These are phyloP conservation scores for apple (Malus domestica) DNA, from an alignment of 306 rosid genomes.

Conservation along the genomic window DNA sequence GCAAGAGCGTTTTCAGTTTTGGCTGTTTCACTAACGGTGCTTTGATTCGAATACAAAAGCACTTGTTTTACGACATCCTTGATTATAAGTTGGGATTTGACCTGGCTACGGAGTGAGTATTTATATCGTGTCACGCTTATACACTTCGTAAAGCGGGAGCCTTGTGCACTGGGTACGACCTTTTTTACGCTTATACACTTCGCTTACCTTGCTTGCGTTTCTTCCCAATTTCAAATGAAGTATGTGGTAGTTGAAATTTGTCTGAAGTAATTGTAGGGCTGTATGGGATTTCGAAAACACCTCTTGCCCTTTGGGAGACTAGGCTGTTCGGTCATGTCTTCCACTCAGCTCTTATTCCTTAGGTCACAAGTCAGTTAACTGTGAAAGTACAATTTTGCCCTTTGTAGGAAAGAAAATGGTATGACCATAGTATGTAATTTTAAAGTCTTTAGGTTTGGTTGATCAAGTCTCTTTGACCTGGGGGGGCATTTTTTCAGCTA, in stretches of 20 bases:
- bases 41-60: conserved; percentile 1
- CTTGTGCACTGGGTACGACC: too few relatives aligned
- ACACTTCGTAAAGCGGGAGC: too few relatives aligned
- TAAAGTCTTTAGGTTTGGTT: not conserved
- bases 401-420: too few relatives aligned
- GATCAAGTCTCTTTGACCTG: too few relatives aligned
- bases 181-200: too few relatives aligned
- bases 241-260: too few relatives aligned
- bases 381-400: not conserved
- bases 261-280: too few relatives aligned
- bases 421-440: too few relatives aligned
- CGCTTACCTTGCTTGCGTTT: not conserved
- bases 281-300: too few relatives aligned
- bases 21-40: not conserved
- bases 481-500: not conserved
- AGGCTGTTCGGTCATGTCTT: not conserved
- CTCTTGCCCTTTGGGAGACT: too few relatives aligned
- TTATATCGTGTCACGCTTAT: not conserved
- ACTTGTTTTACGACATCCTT: not conserved
- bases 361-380: not conserved
- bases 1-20: not conserved
- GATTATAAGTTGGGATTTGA: not conserved
- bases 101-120: not conserved
- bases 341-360: not conserved
- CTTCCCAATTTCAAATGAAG: not conserved